These are phyloP conservation scores for Gossypium laxum DNA, from an alignment of 441 rosid genomes.

Conservation along the genomic window DNA sequence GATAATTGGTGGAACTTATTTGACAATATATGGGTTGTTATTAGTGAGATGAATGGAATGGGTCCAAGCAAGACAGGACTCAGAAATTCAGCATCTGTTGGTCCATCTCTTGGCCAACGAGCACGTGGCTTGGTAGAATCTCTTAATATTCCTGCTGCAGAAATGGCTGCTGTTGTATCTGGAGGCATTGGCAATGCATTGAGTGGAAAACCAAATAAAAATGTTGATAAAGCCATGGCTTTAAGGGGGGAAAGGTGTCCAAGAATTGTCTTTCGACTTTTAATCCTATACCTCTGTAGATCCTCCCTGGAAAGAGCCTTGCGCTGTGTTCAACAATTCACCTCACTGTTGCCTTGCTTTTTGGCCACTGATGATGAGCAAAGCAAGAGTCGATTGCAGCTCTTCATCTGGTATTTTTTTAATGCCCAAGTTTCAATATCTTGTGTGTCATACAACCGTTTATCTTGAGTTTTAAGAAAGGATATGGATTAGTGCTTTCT, in stretches of 20 bases:
- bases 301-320: conserved; percentile 89
- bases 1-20: conserved; percentile 86
- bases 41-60: conserved; percentile 77
- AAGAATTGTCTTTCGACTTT: conserved; percentile 78
- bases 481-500: not conserved
- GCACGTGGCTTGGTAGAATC: conserved; percentile 98
- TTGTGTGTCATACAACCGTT: conserved; percentile 4
- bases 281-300: conserved; percentile 68
- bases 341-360: conserved; percentile 74
- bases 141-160: conserved; percentile 94
- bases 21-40: conserved; percentile 79
- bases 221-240: conserved; percentile 87
- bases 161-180: conserved; percentile 99
- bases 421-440: not conserved
- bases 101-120: conserved; percentile 91
- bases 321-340: conserved; percentile 79
- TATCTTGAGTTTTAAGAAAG: not conserved
- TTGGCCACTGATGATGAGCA: conserved; percentile 83
- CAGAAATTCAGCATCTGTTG: conserved; percentile 44
- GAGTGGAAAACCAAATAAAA: conserved; percentile 76
- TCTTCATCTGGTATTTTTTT: conserved; percentile 61
- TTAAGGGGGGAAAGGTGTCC: conserved; percentile 94
- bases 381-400: conserved; percentile 83
- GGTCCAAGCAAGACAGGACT: conserved; percentile 66
- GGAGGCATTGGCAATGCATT: conserved; percentile 95